Base-by-base conservation (phyloP, 176 grass and related monocot species). In the Otatea glauca region DNA sequence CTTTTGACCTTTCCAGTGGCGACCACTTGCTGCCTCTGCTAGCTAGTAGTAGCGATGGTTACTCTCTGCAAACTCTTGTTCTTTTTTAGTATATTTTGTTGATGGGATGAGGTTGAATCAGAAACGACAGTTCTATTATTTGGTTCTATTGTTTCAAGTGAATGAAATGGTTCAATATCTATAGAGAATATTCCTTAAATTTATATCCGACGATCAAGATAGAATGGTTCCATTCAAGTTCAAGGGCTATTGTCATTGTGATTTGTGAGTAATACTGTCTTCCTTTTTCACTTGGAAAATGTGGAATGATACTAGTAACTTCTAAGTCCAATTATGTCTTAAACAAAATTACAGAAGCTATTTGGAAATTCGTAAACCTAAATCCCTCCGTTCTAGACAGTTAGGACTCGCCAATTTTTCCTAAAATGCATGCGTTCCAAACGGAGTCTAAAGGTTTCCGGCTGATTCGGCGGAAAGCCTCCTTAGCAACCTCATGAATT, bases 1-100 rank as follows among this genome's bases (percentile, higher is more conserved):
- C 44, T 23, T 66, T 67, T 80, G 2, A 23, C 61, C 72, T 75
- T 75, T 75, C 72, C 50, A 18, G 72, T 56, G 49, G 32, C 18
- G 32, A 75, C 50, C 72, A 38, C 71, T 34, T 11, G 24, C 60
- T 63, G 60, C 24, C 29, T 10, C 9, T 63, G 60, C 60, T 29
- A 13, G 12, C 48, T 50, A 16, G 13, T 14, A 16, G 0, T 41
- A 41, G 39, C 1, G 39, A 6, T 41, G 1, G 47, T 14, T 62
- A 15, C 25, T 64, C 5, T 0, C 50, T 39, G 73, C 2, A 7
- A n/a, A 11, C 49, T 38, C 73, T n/a, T 75, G 4, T 56, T 58
- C 32, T 41, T 38, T 58, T 35, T n/a, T n/a, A n/a, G n/a, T n/a
- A n/a, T n/a, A n/a, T n/a, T n/a, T n/a, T n/a, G n/a, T n/a, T n/a